These are phyloP conservation scores for Drosera capensis DNA, from an alignment of 148 eudicot genomes.

Conservation along the genomic window DNA sequence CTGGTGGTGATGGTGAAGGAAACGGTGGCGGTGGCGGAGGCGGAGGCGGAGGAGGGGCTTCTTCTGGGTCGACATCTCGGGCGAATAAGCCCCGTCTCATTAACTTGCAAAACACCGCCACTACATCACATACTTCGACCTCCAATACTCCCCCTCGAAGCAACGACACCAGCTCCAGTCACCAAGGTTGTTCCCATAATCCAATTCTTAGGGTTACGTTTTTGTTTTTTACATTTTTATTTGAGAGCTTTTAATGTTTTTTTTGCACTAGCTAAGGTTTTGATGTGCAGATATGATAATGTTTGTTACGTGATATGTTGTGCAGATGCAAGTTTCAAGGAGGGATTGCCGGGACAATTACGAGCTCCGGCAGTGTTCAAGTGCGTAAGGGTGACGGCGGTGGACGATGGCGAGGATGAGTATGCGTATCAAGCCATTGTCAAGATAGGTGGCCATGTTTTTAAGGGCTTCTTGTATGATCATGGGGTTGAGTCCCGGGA, in stretches of 20 bases:
- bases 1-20: neutral
- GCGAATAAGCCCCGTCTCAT: constrained; percentile 59
- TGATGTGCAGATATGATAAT: neutral
- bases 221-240: too few relatives aligned
- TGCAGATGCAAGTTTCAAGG: constrained; percentile 58
- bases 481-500: constrained; percentile 60
- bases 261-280: neutral
- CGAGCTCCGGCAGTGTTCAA: constrained; percentile 76
- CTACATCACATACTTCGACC: constrained; percentile 67
- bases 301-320: too few relatives aligned
- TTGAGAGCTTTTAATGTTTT: too few relatives aligned
- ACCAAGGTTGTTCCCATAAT: too few relatives aligned
- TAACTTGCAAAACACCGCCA: constrained; percentile 38
- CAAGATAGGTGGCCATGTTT: constrained; percentile 62
- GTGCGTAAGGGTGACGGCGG: constrained; percentile 62
- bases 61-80: constrained; percentile 68
- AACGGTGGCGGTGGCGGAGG: constrained; percentile 6
- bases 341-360: constrained; percentile 63
- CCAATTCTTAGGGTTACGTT: too few relatives aligned
- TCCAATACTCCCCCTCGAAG: constrained; percentile 82
- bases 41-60: constrained; percentile 21
- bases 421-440: constrained; percentile 72
- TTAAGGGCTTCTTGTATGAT: constrained; percentile 77
- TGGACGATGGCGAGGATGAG: constrained; percentile 72
- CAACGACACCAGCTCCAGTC: constrained; percentile 71